Evolutionary conservation across 371 early-diverging fungal genomes (phyloP).

Genomic region (Mucor plumbeus): DNA sequence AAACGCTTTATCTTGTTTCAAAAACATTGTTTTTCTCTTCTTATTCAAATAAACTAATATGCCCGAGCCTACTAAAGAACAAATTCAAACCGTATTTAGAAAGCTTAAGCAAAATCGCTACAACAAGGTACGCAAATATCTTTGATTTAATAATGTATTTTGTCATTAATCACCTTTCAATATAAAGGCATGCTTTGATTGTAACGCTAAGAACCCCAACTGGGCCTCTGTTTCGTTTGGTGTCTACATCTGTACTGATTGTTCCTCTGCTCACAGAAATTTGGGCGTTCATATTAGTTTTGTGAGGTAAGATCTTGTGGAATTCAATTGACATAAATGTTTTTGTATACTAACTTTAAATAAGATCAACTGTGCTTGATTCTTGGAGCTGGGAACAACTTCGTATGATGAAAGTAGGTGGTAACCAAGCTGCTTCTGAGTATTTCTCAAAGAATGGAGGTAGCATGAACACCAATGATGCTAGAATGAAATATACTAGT

Average conservation of each 20-base stretch:
- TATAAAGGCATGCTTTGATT: constrained; percentile 93
- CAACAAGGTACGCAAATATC: constrained; percentile 70
- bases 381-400: constrained; percentile 94
- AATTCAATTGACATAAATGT: neutral
- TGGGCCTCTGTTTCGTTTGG: constrained; percentile 98
- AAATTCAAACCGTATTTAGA: constrained; percentile 80
- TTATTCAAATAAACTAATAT: constrained; percentile 23
- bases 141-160: too few species aligned
- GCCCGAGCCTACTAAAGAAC: constrained; percentile 75
- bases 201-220: constrained; percentile 94
- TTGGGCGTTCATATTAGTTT: constrained; percentile 97
- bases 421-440: constrained; percentile 80
- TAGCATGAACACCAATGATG: constrained; percentile 64
- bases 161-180: neutral
- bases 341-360: neutral
- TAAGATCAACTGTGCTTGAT: constrained; percentile 86
- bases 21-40: neutral
- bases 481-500: constrained; percentile 84
- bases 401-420: constrained; percentile 91
- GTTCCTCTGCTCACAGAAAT: constrained; percentile 95
- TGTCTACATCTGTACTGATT: constrained; percentile 97
- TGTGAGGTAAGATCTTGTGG: constrained; percentile 73
- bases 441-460: constrained; percentile 78
- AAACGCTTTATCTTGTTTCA: constrained; percentile 1
- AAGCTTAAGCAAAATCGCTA: constrained; percentile 77